Base-by-base conservation (phyloP, 768 basidiomycete genomes). In the Hysterangium stoloniferum region DNA sequence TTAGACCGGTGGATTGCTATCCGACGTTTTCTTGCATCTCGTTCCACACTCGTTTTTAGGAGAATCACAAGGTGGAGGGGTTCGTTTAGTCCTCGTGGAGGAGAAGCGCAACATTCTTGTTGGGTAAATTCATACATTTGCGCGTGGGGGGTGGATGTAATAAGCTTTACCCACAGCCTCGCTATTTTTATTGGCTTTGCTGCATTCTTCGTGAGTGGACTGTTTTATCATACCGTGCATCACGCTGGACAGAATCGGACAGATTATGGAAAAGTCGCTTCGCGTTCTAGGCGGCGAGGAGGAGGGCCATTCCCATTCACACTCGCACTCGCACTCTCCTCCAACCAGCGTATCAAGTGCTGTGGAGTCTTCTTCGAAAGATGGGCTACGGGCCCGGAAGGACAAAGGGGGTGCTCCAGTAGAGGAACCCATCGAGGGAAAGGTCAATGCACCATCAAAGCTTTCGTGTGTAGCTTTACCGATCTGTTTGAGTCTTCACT, bases 41-140 rank as follows among this genome's bases (percentile, higher is more conserved):
- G 80, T 95, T 48, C 92, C 92, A 19, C 92, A 94, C 63, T 77
- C 86, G 7, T 95, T 95, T 66, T 84, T 92, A 73, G 92, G 92
- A 28, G 92, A 93, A 60, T 77, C 83, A 61, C 80, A 84, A 58
- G 82, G 78, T 51, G 68, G 72, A 34, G 79, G 81, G 25, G 83
- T 84, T 12, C 82, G 84, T 52, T 77, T 92, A 52, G 75, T 92
- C 34, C 77, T 91, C 71, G 86, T 94, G 5, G 88, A 94, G 64
- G 86, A 91, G 62, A 92, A 90, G 67, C 73, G 90, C 54, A 94
- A 94, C 65, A 89, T 96, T 56, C 67, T 94, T 35, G 80, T 93
- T 56, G 90, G 91, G 90, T 92, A 64, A 54, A 69, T 68, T 50
- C 22, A 22, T 29, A 53, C 35, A 38, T 37, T 33, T 36, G 35